Base-by-base conservation (phyloP, 345 rosid species). In the Salix koriyanagi region DNA sequence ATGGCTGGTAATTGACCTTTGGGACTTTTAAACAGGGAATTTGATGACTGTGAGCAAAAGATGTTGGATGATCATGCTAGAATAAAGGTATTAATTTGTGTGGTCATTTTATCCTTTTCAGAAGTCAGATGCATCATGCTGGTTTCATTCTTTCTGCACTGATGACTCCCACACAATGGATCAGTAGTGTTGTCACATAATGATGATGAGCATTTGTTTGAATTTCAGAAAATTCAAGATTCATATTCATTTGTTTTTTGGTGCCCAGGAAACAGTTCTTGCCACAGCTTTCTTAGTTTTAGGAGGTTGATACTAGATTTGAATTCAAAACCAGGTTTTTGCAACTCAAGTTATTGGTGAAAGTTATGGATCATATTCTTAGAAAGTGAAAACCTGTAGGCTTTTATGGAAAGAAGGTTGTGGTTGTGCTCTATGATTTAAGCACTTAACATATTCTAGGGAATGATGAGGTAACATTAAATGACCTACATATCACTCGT, bases 41-140 rank as follows among this genome's bases (percentile, higher is more conserved):
- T 81, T 69, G 90, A 85, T 58, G 81, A 75, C 79, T 75, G 74
- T 76, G 92, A 86, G 61, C 81, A 87, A 67, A 76, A 64, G 77
- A 86, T 80, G 82, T 74, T 85, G 44, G 88, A 84, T 74, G 82
- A 81, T 80, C 86, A 87, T 74, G 83, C 85, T 75, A 79, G 75
- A 80, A 74, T 89, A 60, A 88, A 90, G 93, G 94, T 92, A 65
- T 46, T 32, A 90, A 65, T 46, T 26, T 13, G 1, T 15, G 26
- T 61, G 25, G 69, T 65, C 65, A 70, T 68, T 71, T 62, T 19
- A 56, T 81, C n/a, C 79, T 41, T 44, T 41, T 65, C 50, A 58
- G 44, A 39, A 12, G 15, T 23, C 23, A 15, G 41, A 65, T 30
- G 61, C 23, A 48, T 69, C n/a, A 28, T 64, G 23, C n/a, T 23